These are phyloP conservation scores for Moesziomyces aphidis DNA, from an alignment of 1,284 basidiomycete genomes.

Conservation along the genomic window DNA sequence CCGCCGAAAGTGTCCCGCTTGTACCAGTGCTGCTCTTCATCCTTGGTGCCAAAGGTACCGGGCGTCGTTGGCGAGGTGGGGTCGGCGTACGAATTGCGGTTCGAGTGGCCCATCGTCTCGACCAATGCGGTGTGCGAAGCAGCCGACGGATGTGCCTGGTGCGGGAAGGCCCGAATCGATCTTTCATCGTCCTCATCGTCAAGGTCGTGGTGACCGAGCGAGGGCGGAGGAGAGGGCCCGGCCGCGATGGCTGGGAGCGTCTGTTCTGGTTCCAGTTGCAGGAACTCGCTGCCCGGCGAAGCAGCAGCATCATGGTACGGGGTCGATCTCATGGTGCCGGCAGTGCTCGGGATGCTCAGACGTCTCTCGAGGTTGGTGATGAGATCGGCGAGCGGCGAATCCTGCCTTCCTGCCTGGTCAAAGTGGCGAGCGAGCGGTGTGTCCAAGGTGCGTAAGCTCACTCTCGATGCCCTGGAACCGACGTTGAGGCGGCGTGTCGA, in stretches of 20 bases:
- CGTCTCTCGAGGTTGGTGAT: slow-evolving; percentile 44
- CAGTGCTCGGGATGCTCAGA: slow-evolving; percentile 24
- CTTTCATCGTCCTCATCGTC: slow-evolving; percentile 24
- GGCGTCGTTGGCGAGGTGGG: not conserved
- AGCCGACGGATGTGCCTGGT: slow-evolving; percentile 15
- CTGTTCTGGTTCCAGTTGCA: slow-evolving; percentile 12
- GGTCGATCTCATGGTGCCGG: slow-evolving; percentile 25
- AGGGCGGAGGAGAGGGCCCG: slow-evolving; percentile 19
- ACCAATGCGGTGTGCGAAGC: slow-evolving; percentile 33
- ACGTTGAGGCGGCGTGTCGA: slow-evolving; percentile 12
- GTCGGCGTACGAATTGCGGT: slow-evolving; percentile 12
- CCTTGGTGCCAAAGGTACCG: not conserved
- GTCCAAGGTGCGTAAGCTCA: slow-evolving; percentile 36
- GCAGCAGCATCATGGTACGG: slow-evolving; percentile 29
- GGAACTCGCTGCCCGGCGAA: slow-evolving; percentile 32
- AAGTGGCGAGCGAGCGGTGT: slow-evolving; percentile 43
- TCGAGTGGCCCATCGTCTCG: slow-evolving; percentile 21
- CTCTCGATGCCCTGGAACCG: slow-evolving; percentile 26
- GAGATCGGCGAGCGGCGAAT: slow-evolving; percentile 45
- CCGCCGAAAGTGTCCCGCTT: slow-evolving; percentile 43
- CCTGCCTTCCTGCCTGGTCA: slow-evolving; percentile 26
- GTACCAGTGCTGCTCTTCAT: slow-evolving; percentile 4
- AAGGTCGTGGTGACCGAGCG: slow-evolving; percentile 8
- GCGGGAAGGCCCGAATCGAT: slow-evolving; percentile 24
- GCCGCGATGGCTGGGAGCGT: slow-evolving; percentile 14